Evolutionary conservation across 805 yeast species (phyloP), one percentile per base, ranked within the genome.

Genomic region (Suhomyces pyralidae): DNA sequence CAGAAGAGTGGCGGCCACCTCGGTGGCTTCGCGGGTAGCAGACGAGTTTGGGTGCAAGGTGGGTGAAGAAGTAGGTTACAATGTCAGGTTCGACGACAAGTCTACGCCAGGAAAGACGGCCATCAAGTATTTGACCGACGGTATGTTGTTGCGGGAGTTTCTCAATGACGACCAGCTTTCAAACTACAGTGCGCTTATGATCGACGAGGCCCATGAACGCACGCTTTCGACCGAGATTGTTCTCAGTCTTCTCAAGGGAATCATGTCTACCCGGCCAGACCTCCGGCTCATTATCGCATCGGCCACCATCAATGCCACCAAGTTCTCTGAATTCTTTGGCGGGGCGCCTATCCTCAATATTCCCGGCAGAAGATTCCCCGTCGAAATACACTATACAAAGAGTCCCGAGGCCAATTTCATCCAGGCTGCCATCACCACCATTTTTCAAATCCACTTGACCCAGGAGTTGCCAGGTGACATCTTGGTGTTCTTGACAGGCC

Each of bases 201-300:
- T 93, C 46, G 99, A 93, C 70, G 99, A 93, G 69, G 99, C 99
- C 0, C 99, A 94, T 65, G 99, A 94, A 66, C 79, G 99, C 53
- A 94, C 98, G 0, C 74, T 93, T 40, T 85, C 93, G n/a, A 93
- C 98, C 0, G 99, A 93, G 69, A 75, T 82, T 2, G 64, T 93
- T 7, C 74, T 93, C 49, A 96, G 97, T 0, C 71, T 94, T 36
- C 69, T 93, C 30, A 93, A 93, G 58, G 88, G 86, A 55, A 80
- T 90, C 0, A 65, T 81, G 2, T 73, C 71, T 20, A 68, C 81
- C 42, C 73, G 97, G 50, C 81, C 85, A 0, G 96, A 88, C 55
- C 71, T 94, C 51, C 83, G 84, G 59, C 62, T 94, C 4, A 74
- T 94, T 17, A 86, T 94, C 26, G 91, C 97, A 0, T 91, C 97